These are phyloP conservation scores for Corylus avellana DNA, from an alignment of 306 rosid species.

Conservation along the genomic window DNA sequence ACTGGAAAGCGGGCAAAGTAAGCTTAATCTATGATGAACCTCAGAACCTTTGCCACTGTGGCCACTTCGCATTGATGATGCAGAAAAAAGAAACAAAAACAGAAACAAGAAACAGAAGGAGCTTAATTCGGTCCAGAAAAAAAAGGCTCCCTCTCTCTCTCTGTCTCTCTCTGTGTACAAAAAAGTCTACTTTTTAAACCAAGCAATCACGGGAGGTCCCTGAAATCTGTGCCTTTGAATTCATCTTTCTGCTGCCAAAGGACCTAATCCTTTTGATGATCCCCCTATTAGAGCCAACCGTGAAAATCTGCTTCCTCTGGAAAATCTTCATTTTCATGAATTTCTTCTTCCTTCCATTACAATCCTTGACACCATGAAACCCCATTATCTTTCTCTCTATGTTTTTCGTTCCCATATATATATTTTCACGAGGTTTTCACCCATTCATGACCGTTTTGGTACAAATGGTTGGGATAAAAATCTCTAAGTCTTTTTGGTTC, in stretches of 20 bases:
- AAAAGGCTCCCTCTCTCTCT: slow-evolving; percentile 22
- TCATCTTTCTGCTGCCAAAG: slow-evolving; percentile 76
- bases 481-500: slow-evolving; percentile 15
- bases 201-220: slow-evolving; percentile 80
- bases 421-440: slow-evolving; percentile 15
- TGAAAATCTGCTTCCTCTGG: slow-evolving; percentile 42
- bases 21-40: slow-evolving; percentile 1
- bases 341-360: slow-evolving; percentile 39
- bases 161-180: background rate
- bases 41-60: slow-evolving; percentile 44
- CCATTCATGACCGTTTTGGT: slow-evolving; percentile 30
- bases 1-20: slow-evolving; percentile 27
- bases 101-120: slow-evolving; percentile 36
- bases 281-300: slow-evolving; percentile 51
- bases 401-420: slow-evolving; percentile 22
- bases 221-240: slow-evolving; percentile 65
- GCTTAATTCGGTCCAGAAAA: slow-evolving; percentile 40
- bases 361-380: slow-evolving; percentile 44
- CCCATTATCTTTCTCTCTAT: slow-evolving; percentile 5
- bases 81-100: slow-evolving; percentile 45
- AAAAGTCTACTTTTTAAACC: slow-evolving; percentile 57
- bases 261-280: slow-evolving; percentile 67
- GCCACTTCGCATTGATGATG: slow-evolving; percentile 64
- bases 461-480: slow-evolving; percentile 24
- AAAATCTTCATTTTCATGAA: slow-evolving; percentile 30